Percentiles rank a stretch among this genome's conserved stretches.
phyloP scores from a whole-genome alignment of 2,329 filamentous ascomycete species.

The Cladosporium oxysporum region DNA sequence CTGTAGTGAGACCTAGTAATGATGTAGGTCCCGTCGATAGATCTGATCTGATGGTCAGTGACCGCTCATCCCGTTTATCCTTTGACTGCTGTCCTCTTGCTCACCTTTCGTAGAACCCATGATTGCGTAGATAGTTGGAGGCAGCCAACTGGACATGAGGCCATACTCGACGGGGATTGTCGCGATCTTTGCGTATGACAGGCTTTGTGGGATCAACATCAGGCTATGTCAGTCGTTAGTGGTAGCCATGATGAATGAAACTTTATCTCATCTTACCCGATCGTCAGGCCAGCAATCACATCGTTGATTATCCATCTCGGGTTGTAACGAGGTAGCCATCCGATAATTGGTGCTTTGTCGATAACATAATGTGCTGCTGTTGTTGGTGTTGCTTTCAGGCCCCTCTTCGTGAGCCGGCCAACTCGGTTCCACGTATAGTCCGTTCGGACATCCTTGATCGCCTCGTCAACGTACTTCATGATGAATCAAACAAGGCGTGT shows the following conservation, averaged over 20 bases:
- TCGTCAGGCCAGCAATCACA: slow-evolving; percentile 61
- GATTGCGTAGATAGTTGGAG: slow-evolving; percentile 58
- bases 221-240: slow-evolving; percentile 17
- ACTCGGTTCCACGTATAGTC: slow-evolving; percentile 33
- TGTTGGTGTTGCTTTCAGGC: slow-evolving; percentile 49
- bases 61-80: not conserved
- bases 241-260: not conserved
- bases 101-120: slow-evolving; percentile 64
- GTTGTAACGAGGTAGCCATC: slow-evolving; percentile 65
- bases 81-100: not conserved
- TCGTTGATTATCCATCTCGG: slow-evolving; percentile 64
- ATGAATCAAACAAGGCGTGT: not conserved
- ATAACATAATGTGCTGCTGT: slow-evolving; percentile 57
- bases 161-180: slow-evolving; percentile 63
- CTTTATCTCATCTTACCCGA: slow-evolving; percentile 53
- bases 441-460: slow-evolving; percentile 25
- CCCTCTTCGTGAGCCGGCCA: slow-evolving; percentile 36
- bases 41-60: slow-evolving; percentile 43
- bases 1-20: slow-evolving; percentile 63
- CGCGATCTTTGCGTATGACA: slow-evolving; percentile 65
- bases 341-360: slow-evolving; percentile 63
- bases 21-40: slow-evolving; percentile 66
- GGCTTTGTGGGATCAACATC: slow-evolving; percentile 59
- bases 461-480: slow-evolving; percentile 20
- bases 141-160: slow-evolving; percentile 62